Evolutionary conservation across 1,284 basidiomycete species (phyloP).

Genomic region (Ustilago bromivora): DNA sequence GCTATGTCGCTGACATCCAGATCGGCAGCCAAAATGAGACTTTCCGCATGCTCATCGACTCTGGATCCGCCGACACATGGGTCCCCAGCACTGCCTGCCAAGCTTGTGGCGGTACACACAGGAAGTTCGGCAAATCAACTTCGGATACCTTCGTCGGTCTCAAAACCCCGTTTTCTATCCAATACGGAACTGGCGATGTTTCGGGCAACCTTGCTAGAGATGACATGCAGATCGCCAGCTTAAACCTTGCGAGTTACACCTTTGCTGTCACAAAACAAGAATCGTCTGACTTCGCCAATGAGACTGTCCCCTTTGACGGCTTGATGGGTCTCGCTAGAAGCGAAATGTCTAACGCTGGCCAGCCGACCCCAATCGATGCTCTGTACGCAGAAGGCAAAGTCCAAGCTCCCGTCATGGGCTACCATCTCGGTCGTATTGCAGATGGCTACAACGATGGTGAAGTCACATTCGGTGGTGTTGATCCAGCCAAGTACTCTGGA

Average conservation of each 20-base stretch:
- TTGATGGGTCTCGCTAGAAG: conserved; percentile 78
- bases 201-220: conserved; percentile 78
- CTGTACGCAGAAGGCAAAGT: conserved; percentile 77
- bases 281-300: conserved; percentile 75
- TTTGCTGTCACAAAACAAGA: conserved; percentile 81
- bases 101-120: conserved; percentile 71
- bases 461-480: conserved; percentile 82
- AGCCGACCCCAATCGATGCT: conserved; percentile 80
- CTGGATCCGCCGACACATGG: conserved; percentile 87
- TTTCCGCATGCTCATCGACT: conserved; percentile 81
- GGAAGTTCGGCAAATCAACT: conserved; percentile 76
- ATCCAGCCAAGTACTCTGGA: conserved; percentile 74
- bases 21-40: conserved; percentile 81
- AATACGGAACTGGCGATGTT: conserved; percentile 80
- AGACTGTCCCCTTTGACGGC: conserved; percentile 77
- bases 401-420: conserved; percentile 79
- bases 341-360: conserved; percentile 75
- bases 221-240: conserved; percentile 77
- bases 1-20: conserved; percentile 79
- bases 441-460: conserved; percentile 79
- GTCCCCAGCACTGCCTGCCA: conserved; percentile 55
- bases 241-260: conserved; percentile 76
- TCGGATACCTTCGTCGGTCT: conserved; percentile 77
- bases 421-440: conserved; percentile 81
- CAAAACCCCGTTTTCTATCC: conserved; percentile 76